Evolutionary conservation across 805 yeast species (phyloP).

Genomic region (Saccharomycopsis fodiens): DNA sequence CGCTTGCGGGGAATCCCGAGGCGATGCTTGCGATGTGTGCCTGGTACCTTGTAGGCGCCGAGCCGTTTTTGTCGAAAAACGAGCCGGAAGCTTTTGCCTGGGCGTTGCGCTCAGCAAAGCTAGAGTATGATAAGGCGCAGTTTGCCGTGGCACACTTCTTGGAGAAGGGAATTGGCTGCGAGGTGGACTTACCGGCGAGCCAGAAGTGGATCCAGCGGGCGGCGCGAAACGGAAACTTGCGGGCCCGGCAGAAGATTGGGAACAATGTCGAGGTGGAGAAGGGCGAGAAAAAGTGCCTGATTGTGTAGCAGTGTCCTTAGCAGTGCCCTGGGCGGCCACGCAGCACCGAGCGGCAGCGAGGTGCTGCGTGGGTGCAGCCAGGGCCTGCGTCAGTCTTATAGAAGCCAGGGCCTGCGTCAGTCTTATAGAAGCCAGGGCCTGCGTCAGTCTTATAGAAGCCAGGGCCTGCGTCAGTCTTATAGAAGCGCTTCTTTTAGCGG

Average conservation of each 20-base stretch:
- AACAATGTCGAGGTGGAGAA: slow-evolving; percentile 20
- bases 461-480: no score
- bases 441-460: no score
- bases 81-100: slow-evolving; percentile 87
- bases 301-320: slow-evolving; percentile 22
- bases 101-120: slow-evolving; percentile 81
- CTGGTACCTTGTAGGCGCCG: slow-evolving; percentile 91
- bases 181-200: slow-evolving; percentile 46
- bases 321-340: neutral
- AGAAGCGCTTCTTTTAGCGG: no score
- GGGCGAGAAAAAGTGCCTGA: slow-evolving; percentile 24
- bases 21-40: slow-evolving; percentile 94
- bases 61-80: slow-evolving; percentile 71
- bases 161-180: slow-evolving; percentile 85
- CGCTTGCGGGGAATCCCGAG: slow-evolving; percentile 76
- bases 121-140: slow-evolving; percentile 75
- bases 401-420: no score
- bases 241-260: slow-evolving; percentile 36
- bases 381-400: no score
- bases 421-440: no score
- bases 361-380: no score
- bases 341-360: no score
- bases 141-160: slow-evolving; percentile 75
- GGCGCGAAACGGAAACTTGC: slow-evolving; percentile 49
- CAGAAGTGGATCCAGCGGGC: slow-evolving; percentile 72